Evolutionary conservation across 208 protist species (phyloP), one percentile per base, ranked within the genome.

Genomic region (Naegleria fowleri): DNA sequence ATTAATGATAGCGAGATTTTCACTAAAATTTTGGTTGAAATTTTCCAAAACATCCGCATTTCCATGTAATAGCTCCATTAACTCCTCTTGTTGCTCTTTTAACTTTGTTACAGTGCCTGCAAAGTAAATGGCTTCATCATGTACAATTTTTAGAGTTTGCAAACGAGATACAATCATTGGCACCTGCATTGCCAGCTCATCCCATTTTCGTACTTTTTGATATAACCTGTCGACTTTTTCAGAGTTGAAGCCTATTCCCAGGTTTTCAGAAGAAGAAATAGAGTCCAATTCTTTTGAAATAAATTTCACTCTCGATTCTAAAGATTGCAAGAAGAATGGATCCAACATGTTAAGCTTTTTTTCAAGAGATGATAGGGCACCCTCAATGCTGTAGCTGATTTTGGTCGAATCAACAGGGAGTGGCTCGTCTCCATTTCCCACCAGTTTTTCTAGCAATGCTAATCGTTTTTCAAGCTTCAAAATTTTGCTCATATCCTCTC

Each of bases 101-200:
- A 84, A 39, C 11, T 84, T 84, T 84, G 29, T 38, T 5, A 84
- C 33, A 3, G 76, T 84, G 2, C 38, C 76, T 40, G 38, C 38
- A 84, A 84, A 84, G 29, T 84, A 84, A 38, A 84, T 40, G 7
- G 76, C 76, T 41, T 84, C 76, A 84, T 84, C 76, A 84, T 84
- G 76, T 38, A 84, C 76, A 84, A 41, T 84, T 84, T 84, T 84
- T 33, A 84, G 33, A 19, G 76, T 41, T 40, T 84, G 29, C 29
- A 84, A 36, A 38, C 76, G 16, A 38, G 33, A 33, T 16, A 84
- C 76, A 84, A 84, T 84, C 76, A 84, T 84, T 16, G 76, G 76
- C 7, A 84, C 76, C 33, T 84, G 76, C 11, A 39, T 84, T 33
- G 76, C 29, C 15, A 84, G 15, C 38, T 40, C 76, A 84, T 84